Conservation (phyloP, 306 rosid species). For the Quercus glauca region DNA sequence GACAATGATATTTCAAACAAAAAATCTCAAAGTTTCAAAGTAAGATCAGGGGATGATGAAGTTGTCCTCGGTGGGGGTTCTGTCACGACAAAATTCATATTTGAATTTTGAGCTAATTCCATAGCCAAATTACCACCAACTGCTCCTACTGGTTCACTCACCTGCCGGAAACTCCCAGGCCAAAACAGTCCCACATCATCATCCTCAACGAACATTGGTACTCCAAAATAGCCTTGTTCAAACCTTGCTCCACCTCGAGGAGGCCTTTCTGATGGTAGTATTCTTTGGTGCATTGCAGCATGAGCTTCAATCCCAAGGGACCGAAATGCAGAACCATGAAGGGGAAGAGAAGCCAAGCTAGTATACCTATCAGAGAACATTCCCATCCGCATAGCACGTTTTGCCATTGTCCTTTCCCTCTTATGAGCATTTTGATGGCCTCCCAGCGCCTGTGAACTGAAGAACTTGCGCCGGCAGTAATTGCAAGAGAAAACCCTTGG, state of each 20-base stretch:
- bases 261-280: slow-evolving; percentile 32
- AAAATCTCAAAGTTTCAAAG: slow-evolving; percentile 60
- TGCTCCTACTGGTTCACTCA: slow-evolving; percentile 26
- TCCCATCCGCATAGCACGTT: slow-evolving; percentile 78
- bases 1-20: slow-evolving; percentile 12
- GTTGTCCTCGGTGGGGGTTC: slow-evolving; percentile 37
- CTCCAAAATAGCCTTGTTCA: slow-evolving; percentile 42
- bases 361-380: slow-evolving; percentile 59
- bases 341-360: slow-evolving; percentile 81
- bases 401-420: slow-evolving; percentile 89
- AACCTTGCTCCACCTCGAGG: slow-evolving; percentile 59
- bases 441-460: slow-evolving; percentile 87
- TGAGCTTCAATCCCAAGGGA: slow-evolving; percentile 82
- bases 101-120: slow-evolving; percentile 30
- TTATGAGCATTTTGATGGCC: slow-evolving; percentile 96
- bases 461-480: slow-evolving; percentile 82
- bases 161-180: slow-evolving; percentile 88
- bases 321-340: slow-evolving; percentile 70
- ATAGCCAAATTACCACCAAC: slow-evolving; percentile 20
- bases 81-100: slow-evolving; percentile 24
- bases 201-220: slow-evolving; percentile 54
- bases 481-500: slow-evolving; percentile 85
- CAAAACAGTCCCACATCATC: slow-evolving; percentile 58
- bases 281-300: slow-evolving; percentile 56
- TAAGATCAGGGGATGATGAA: slow-evolving; percentile 69